A percentile compares a stretch with the other conserved stretches of the same genome.
Evolutionary conservation across 306 rosid genomes (phyloP).

Genomic region (Spatholobus suberectus): DNA sequence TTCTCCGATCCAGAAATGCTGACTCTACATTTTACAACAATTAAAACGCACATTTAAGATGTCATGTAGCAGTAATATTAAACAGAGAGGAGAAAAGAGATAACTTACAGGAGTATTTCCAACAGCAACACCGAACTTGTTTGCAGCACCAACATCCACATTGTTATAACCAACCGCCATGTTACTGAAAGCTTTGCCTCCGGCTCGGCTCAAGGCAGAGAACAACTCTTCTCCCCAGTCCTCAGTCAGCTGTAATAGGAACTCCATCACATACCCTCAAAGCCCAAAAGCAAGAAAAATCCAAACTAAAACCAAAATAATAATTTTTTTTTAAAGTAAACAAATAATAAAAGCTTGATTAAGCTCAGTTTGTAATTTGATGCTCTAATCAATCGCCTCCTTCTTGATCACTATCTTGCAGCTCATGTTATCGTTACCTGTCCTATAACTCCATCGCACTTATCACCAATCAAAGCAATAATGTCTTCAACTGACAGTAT

Average conservation of each 20-base stretch:
- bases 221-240: constrained; percentile 99
- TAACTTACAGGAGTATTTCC: constrained; percentile 82
- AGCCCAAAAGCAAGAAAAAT: background rate
- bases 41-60: background rate
- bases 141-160: constrained; percentile 91
- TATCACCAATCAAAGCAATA: constrained; percentile 86
- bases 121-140: constrained; percentile 89
- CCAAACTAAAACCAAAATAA: background rate
- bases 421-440: constrained; percentile 58
- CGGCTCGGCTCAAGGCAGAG: constrained; percentile 92
- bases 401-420: background rate
- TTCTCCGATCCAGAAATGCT: background rate
- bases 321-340: background rate
- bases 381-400: too few species aligned
- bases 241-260: constrained; percentile 79
- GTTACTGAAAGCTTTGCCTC: constrained; percentile 96
- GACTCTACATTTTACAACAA: background rate
- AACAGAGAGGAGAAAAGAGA: background rate
- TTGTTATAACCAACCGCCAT: constrained; percentile 99
- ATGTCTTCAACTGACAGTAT: constrained; percentile 94
- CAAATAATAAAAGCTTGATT: background rate
- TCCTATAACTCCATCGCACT: constrained; percentile 97
- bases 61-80: background rate
- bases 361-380: background rate
- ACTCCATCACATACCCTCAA: constrained; percentile 26